phyloP scores from a whole-genome alignment of 1,139 yeast species.

The Debaryomyces psychrophilus region DNA sequence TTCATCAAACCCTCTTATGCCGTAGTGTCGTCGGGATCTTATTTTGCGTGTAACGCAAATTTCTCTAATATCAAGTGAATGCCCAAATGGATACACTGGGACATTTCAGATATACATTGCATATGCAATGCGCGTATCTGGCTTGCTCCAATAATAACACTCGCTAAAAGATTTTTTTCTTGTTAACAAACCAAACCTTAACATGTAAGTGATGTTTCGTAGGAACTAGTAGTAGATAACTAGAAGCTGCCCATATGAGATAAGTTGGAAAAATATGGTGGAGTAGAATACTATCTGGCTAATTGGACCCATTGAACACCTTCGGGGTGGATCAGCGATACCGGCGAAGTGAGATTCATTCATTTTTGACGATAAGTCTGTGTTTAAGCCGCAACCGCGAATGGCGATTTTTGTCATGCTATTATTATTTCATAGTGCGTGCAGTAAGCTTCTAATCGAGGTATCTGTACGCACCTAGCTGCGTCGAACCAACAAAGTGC shows the following conservation, averaged over 20 bases:
- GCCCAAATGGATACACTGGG: not conserved
- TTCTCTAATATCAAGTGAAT: not conserved
- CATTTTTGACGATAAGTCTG: not conserved
- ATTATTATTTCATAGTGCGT: not conserved
- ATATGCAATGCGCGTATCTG: constrained; percentile 1
- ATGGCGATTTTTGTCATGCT: not conserved
- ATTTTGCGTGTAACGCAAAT: not conserved
- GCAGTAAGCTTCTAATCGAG: not conserved
- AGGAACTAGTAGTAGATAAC: too few species aligned
- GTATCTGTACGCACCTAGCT: not conserved
- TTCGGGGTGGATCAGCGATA: too few species aligned
- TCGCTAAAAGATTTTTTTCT: not conserved
- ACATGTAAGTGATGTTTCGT: not conserved
- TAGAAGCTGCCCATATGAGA: too few species aligned
- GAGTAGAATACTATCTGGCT: too few species aligned
- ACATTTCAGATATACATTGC: not conserved
- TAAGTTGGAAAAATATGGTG: too few species aligned
- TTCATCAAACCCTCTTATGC: too few species aligned
- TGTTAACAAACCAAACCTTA: not conserved
- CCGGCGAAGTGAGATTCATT: too few species aligned
- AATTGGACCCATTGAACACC: too few species aligned
- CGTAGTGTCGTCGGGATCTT: not conserved
- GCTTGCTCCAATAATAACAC: not conserved
- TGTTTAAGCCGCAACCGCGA: not conserved
- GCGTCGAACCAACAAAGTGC: not conserved